Percentiles rank a stretch among this genome's conserved stretches.
These are phyloP conservation scores for Apophysomyces ossiformis DNA, from an alignment of 371 early-diverging fungal species.

Conservation along the genomic window DNA sequence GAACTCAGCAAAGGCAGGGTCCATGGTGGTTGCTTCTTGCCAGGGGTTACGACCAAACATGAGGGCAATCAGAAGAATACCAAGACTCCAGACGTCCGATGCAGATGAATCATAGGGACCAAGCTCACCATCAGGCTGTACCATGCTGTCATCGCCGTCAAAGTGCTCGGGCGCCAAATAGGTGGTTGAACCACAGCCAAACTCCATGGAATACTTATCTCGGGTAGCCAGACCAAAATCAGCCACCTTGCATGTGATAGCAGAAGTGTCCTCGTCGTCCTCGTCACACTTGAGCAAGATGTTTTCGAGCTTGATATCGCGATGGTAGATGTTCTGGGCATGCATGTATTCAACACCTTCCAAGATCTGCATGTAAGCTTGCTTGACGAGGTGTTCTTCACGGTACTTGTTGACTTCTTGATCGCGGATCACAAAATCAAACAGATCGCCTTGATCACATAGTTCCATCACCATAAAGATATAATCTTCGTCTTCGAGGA, in stretches of 20 bases:
- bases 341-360: conserved; percentile 62
- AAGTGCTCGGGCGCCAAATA: conserved; percentile 69
- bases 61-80: conserved; percentile 75
- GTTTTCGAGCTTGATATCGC: conserved; percentile 84
- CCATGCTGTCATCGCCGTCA: conserved; percentile 35
- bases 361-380: conserved; percentile 55
- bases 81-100: conserved; percentile 81
- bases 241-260: conserved; percentile 68
- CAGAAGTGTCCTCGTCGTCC: conserved; percentile 27
- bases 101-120: conserved; percentile 66
- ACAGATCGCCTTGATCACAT: conserved; percentile 64
- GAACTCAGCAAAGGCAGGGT: conserved; percentile 59
- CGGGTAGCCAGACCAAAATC: conserved; percentile 86
- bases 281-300: conserved; percentile 54
- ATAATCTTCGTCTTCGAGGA: conserved; percentile 51
- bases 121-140: conserved; percentile 19
- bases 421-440: conserved; percentile 53
- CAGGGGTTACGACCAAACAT: conserved; percentile 83
- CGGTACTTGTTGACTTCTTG: conserved; percentile 32
- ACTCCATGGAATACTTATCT: conserved; percentile 67
- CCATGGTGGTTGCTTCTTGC: conserved; percentile 64
- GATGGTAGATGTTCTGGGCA: conserved; percentile 61
- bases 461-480: conserved; percentile 63
- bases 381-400: conserved; percentile 40
- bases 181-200: conserved; percentile 80